phyloP scores from a whole-genome alignment of 1,139 yeast species.

The Yamadazyma trypodendri region DNA sequence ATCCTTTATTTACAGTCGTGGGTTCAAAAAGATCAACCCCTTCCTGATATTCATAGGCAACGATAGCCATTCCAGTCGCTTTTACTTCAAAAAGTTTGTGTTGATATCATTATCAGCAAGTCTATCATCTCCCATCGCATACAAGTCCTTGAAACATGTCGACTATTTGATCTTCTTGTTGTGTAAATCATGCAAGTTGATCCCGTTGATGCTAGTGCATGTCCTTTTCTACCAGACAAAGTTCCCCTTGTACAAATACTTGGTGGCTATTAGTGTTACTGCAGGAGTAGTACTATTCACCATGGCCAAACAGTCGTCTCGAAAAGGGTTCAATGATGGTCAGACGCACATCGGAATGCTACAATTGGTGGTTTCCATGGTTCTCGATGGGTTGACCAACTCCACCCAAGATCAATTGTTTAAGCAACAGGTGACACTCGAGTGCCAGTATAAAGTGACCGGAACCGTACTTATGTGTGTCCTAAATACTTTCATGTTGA shows the following conservation, averaged over 20 bases:
- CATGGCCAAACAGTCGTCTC: slow-evolving; percentile 31
- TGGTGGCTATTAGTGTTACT: slow-evolving; percentile 76
- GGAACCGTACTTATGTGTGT: slow-evolving; percentile 91
- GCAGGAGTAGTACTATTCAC: slow-evolving; percentile 82
- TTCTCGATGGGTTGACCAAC: slow-evolving; percentile 89
- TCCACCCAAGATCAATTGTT: slow-evolving; percentile 90
- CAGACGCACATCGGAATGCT: slow-evolving; percentile 54
- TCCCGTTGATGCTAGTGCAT: slow-evolving; percentile 90
- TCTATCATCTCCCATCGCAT: slow-evolving; percentile 76
- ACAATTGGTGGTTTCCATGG: slow-evolving; percentile 59
- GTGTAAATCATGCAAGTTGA: slow-evolving; percentile 89
- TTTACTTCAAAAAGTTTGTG: slow-evolving; percentile 43
- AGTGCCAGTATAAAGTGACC: slow-evolving; percentile 18
- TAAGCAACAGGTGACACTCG: slow-evolving; percentile 26
- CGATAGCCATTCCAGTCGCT: slow-evolving; percentile 17
- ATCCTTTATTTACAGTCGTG: slow-evolving; percentile 59
- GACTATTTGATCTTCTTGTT: slow-evolving; percentile 81
- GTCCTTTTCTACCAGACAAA: slow-evolving; percentile 65
- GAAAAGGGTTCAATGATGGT: slow-evolving; percentile 33
- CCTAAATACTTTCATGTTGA: slow-evolving; percentile 59
- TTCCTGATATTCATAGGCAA: slow-evolving; percentile 28
- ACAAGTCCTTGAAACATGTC: slow-evolving; percentile 74
- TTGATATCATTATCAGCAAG: slow-evolving; percentile 78
- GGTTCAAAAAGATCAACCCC: slow-evolving; percentile 32
- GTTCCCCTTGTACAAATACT: slow-evolving; percentile 74